Conservation (phyloP, 2,329 filamentous ascomycete genomes). For the Dactylonectria estremocensis region DNA sequence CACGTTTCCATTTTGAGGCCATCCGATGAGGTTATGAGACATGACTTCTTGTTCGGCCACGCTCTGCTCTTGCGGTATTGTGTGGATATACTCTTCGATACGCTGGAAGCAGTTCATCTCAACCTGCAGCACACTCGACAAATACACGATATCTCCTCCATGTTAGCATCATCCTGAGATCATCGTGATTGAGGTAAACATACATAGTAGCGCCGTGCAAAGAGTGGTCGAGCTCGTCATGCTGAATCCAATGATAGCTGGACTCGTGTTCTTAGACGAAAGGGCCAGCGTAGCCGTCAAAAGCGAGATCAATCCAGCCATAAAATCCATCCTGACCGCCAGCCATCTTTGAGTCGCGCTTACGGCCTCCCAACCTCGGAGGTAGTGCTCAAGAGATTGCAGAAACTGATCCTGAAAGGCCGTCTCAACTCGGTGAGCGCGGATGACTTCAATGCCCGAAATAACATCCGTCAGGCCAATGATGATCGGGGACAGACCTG, state of each 20-base stretch:
- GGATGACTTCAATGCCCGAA: slow-evolving; percentile 20
- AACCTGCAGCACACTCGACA: slow-evolving; percentile 20
- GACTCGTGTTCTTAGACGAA: neutral
- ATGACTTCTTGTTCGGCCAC: neutral
- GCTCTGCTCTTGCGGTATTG: slow-evolving; percentile 8
- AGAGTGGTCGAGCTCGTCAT: slow-evolving; percentile 22
- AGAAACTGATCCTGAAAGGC: neutral
- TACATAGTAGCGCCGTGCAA: slow-evolving; percentile 19
- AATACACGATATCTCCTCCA: slow-evolving; percentile 6
- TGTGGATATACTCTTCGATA: slow-evolving; percentile 13
- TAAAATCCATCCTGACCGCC: slow-evolving; percentile 23
- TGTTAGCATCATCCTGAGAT: neutral
- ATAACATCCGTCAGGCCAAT: neutral
- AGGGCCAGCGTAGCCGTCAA: slow-evolving; percentile 11
- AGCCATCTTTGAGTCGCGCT: slow-evolving; percentile 24
- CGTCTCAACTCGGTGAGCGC: neutral
- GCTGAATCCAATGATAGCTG: slow-evolving; percentile 18
- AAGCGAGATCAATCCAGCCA: slow-evolving; percentile 21
- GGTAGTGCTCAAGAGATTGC: slow-evolving; percentile 12
- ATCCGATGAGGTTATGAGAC: neutral
- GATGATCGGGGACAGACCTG: slow-evolving; percentile 14
- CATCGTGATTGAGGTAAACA: neutral
- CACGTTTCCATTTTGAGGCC: slow-evolving; percentile 6
- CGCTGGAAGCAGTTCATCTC: slow-evolving; percentile 26
- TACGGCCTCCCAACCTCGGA: slow-evolving; percentile 18